These are phyloP conservation scores for Penstemon eatonii DNA, from an alignment of 257 asterid genomes.

Conservation along the genomic window DNA sequence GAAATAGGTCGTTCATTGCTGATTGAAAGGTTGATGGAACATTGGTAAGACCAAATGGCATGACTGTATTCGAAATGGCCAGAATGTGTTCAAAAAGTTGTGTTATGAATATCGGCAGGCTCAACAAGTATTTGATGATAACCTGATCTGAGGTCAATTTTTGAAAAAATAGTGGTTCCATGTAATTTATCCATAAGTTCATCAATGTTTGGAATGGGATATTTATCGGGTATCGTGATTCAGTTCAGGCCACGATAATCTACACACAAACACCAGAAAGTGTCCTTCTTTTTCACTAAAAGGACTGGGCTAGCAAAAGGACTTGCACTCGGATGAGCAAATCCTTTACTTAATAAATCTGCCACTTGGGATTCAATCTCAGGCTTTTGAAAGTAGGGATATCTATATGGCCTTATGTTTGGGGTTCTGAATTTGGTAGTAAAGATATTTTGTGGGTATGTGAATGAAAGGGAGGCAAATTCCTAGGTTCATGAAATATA, in stretches of 20 bases:
- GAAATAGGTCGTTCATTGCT: neutral
- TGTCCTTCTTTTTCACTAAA: constrained; percentile 1
- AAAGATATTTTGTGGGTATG: neutral
- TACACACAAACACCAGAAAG: neutral
- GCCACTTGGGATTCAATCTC: neutral
- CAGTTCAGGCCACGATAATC: neutral
- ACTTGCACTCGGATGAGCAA: neutral
- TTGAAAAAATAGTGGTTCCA: neutral
- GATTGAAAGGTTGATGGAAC: constrained; percentile 19
- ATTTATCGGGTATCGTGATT: neutral
- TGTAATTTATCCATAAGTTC: neutral
- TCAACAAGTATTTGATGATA: constrained; percentile 1
- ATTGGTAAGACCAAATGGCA: constrained; percentile 7
- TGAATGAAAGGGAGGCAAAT: neutral
- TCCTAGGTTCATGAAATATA: neutral
- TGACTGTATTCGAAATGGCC: constrained; percentile 14
- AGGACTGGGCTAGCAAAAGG: neutral
- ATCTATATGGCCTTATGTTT: neutral
- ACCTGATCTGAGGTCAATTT: constrained; percentile 1
- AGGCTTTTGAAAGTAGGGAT: neutral
- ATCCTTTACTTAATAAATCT: neutral
- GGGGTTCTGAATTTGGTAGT: neutral
- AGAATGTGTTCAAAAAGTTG: constrained; percentile 6
- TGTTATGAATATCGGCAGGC: constrained; percentile 1
- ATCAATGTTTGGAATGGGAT: neutral